A percentile compares a stretch with the other conserved stretches of the same genome.
These are phyloP conservation scores for Singerocomus rubriflavus DNA, from an alignment of 1,284 basidiomycete genomes.

Conservation along the genomic window DNA sequence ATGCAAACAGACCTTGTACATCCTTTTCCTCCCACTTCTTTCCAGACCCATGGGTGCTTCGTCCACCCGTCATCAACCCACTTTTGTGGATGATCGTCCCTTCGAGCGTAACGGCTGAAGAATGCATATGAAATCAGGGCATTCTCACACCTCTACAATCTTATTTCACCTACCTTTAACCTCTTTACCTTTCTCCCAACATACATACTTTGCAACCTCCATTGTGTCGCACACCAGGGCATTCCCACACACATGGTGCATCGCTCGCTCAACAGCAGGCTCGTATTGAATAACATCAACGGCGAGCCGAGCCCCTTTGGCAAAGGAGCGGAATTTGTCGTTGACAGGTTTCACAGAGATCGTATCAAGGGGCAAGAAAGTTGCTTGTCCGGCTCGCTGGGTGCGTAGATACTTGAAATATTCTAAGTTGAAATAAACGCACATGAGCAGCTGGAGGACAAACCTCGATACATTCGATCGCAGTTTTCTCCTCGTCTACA, in stretches of 20 bases:
- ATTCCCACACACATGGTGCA: slow-evolving; percentile 96
- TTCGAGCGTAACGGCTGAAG: slow-evolving; percentile 91
- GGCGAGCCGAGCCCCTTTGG: slow-evolving; percentile 88
- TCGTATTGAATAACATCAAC: slow-evolving; percentile 94
- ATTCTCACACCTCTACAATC: not conserved
- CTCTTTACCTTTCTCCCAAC: slow-evolving; percentile 92
- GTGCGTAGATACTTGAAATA: slow-evolving; percentile 82
- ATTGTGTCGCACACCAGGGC: slow-evolving; percentile 94
- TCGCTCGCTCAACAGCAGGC: slow-evolving; percentile 83
- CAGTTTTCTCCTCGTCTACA: slow-evolving; percentile 94
- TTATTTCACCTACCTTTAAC: slow-evolving; percentile 74
- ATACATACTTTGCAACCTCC: slow-evolving; percentile 87
- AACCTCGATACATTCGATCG: slow-evolving; percentile 96
- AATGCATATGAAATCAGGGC: not conserved
- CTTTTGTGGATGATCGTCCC: slow-evolving; percentile 98
- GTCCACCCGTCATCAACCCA: slow-evolving; percentile 95
- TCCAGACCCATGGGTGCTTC: slow-evolving; percentile 64
- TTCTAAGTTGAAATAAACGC: slow-evolving; percentile 1
- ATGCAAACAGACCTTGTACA: slow-evolving; percentile 61
- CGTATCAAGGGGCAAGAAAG: slow-evolving; percentile 96
- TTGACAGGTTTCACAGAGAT: slow-evolving; percentile 93
- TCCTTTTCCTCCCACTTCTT: slow-evolving; percentile 95
- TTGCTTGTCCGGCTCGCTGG: slow-evolving; percentile 92
- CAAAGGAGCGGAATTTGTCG: slow-evolving; percentile 91
- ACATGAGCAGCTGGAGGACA: slow-evolving; percentile 10